Conservation (phyloP, 768 basidiomycete genomes). For the Clitopilus passeckerianus region DNA sequence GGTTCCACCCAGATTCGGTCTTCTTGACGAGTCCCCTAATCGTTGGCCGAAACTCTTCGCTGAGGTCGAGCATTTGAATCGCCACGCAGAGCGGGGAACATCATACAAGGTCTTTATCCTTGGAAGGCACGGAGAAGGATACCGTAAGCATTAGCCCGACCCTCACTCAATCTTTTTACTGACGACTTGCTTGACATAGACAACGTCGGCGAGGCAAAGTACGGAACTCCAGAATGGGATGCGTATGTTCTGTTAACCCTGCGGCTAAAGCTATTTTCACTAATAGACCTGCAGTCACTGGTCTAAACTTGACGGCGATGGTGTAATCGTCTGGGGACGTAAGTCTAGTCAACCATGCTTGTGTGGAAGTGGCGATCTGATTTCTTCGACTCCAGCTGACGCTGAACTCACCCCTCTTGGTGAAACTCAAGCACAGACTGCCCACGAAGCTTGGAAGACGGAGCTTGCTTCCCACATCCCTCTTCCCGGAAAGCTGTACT, state of each 20-base stretch:
- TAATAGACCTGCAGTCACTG: conserved; percentile 42
- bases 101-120: conserved; percentile 64
- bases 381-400: conserved; percentile 40
- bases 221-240: conserved; percentile 57
- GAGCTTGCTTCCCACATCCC: conserved; percentile 42
- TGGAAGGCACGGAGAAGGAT: conserved; percentile 69
- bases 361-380: neutral
- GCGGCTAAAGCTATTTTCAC: neutral
- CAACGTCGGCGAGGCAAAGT: conserved; percentile 59
- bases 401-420: conserved; percentile 59
- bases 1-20: conserved; percentile 56
- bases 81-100: conserved; percentile 25
- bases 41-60: conserved; percentile 45
- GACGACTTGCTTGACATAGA: conserved; percentile 31
- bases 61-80: conserved; percentile 44
- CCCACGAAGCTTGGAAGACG: conserved; percentile 38
- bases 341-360: conserved; percentile 14
- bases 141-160: conserved; percentile 41
- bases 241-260: conserved; percentile 31
- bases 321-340: conserved; percentile 71
- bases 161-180: neutral
- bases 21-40: conserved; percentile 41
- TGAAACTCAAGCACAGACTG: conserved; percentile 45
- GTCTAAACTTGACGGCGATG: conserved; percentile 62
- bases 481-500: conserved; percentile 51